Conservation (phyloP, 2,329 filamentous ascomycete species). For the Aureobasidium pullulans region DNA sequence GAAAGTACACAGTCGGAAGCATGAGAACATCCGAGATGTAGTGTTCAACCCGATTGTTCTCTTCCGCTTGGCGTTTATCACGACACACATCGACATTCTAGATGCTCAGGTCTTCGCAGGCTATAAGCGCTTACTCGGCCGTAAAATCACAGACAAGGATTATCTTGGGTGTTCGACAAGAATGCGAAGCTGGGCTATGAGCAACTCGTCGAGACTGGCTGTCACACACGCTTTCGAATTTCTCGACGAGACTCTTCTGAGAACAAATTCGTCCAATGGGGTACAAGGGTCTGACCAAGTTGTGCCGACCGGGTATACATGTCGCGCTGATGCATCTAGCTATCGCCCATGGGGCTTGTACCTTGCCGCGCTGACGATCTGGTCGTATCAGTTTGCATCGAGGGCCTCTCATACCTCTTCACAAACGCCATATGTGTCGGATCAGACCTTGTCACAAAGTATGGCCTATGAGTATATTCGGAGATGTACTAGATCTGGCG, state of each 20-base stretch:
- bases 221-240: slow-evolving; percentile 87
- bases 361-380: slow-evolving; percentile 80
- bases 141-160: slow-evolving; percentile 74
- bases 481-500: not conserved
- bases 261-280: slow-evolving; percentile 26
- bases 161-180: slow-evolving; percentile 69
- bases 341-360: slow-evolving; percentile 92
- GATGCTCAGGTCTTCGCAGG: slow-evolving; percentile 92
- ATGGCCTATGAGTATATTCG: not conserved
- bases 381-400: slow-evolving; percentile 77
- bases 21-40: slow-evolving; percentile 47
- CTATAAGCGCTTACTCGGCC: slow-evolving; percentile 72
- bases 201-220: slow-evolving; percentile 76
- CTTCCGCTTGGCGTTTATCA: slow-evolving; percentile 89
- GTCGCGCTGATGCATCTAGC: slow-evolving; percentile 75
- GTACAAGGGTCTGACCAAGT: slow-evolving; percentile 19
- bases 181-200: slow-evolving; percentile 82
- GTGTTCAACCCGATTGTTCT: slow-evolving; percentile 80
- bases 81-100: slow-evolving; percentile 89
- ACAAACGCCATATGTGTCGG: not conserved
- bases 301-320: slow-evolving; percentile 55
- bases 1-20: slow-evolving; percentile 22
- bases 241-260: slow-evolving; percentile 66
- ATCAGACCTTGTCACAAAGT: not conserved
- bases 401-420: not conserved